These are phyloP conservation scores for Effrenium voratum DNA, from an alignment of 73 alveolate genomes.

Conservation along the genomic window DNA sequence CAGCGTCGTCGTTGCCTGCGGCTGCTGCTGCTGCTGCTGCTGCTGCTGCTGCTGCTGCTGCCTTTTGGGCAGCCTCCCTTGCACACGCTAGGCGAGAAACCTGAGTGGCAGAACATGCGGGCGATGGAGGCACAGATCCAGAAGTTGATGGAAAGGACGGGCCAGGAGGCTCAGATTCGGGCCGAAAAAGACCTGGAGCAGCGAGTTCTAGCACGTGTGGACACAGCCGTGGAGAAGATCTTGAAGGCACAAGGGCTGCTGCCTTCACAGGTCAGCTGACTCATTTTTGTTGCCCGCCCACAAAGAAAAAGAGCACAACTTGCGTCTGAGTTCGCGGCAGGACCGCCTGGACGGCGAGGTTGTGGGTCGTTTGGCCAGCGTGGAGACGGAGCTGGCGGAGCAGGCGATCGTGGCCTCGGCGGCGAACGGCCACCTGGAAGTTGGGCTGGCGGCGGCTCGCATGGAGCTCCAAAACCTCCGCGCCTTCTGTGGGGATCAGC, in stretches of 20 bases:
- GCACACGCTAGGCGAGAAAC: slow-evolving; percentile 12
- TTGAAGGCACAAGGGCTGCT: not conserved
- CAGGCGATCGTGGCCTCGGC: slow-evolving; percentile 6
- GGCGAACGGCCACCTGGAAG: slow-evolving; percentile 11
- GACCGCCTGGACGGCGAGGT: not conserved
- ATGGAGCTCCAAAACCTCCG: slow-evolving; percentile 30
- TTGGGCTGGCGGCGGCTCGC: not conserved
- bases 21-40: not conserved
- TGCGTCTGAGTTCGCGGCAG: not conserved
- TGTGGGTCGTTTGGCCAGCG: not conserved
- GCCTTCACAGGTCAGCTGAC: not conserved
- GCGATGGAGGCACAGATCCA: slow-evolving; percentile 44
- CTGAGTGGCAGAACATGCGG: slow-evolving; percentile 77
- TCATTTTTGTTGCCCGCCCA: not conserved
- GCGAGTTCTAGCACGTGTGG: not conserved
- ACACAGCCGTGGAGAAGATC: slow-evolving; percentile 6
- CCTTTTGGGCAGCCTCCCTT: not conserved
- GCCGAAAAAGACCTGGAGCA: not conserved
- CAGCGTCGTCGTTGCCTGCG: not conserved
- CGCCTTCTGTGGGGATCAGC: slow-evolving; percentile 40
- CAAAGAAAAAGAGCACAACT: not conserved
- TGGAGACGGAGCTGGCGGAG: slow-evolving; percentile 45
- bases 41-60: not conserved
- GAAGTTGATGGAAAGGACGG: not conserved
- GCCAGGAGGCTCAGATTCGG: not conserved